Evolutionary conservation across 2,329 filamentous ascomycete species (phyloP), one percentile per base, ranked within the genome.

Genomic region (Eutypa lata): DNA sequence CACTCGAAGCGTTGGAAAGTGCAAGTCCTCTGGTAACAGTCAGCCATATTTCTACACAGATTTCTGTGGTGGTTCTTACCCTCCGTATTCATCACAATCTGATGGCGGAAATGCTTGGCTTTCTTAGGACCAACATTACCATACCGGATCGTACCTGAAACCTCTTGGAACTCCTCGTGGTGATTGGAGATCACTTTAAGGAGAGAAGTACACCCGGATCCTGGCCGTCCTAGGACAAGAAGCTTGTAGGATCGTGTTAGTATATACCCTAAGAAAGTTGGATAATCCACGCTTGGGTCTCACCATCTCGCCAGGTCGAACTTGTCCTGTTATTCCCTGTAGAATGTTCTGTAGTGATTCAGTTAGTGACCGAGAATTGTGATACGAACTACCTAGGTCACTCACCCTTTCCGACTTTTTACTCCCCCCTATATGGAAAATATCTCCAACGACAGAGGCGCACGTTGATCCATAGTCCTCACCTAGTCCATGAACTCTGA

Each of bases 1-100:
- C 5, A 90, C 88, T 1, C 81, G 85, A 21, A 91, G 69, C 0
- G 85, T 86, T 0, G 87, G 82, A 56, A 88, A 90, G 65, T 90
- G 87, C 0, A 88, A 67, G 59, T 89, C 86, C 51, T 77, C 72
- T 45, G 24, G 14, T 22, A 13, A 13, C 3, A 31, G 24, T 51
- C n/a, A 51, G 40, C 26, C 10, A 10, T 31, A 31, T 5, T 31
- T 5, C 10, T 5, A 31, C 5, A 31, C 6, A 31, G 6, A 31
- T 31, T 31, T n/a, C 26, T 31, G 22, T 1, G 16, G 24, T 22
- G 14, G n/a, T 40, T 26, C 42, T 19, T 31, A 62, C 61, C 65
- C 57, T 70, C 67, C 0, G 65, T 68, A 48, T 68, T 69, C 48
- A 69, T 64, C 5, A 66, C 57, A n/a, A 70, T 64, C 22, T 69